These are phyloP conservation scores for Micractinium conductrix DNA, from an alignment of 139 green algal genomes.

Conservation along the genomic window DNA sequence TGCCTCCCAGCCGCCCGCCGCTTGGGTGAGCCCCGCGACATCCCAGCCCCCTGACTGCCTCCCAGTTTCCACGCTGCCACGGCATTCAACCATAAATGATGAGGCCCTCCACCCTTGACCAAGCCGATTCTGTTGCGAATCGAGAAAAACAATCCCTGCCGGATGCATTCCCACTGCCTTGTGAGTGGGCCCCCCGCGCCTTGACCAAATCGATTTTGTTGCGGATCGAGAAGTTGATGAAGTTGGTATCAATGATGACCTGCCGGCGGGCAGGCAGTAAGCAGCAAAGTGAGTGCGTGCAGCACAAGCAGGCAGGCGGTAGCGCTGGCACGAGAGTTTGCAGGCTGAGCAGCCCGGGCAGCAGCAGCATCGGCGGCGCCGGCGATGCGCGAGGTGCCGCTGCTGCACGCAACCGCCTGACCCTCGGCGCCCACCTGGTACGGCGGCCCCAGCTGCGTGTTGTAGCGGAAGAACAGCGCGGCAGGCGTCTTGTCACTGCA, in stretches of 20 bases:
- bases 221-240: constrained; percentile 99
- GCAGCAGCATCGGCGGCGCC: too few species aligned
- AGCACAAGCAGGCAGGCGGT: background rate
- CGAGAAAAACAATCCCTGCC: too few species aligned
- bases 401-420: background rate
- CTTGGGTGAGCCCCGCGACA: too few species aligned
- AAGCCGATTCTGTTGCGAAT: too few species aligned
- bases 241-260: constrained; percentile 99
- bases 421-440: constrained; percentile 75
- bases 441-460: constrained; percentile 96
- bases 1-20: too few species aligned
- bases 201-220: constrained; percentile 88
- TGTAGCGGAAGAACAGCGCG: constrained; percentile 98
- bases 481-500: constrained; percentile 86
- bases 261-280: background rate
- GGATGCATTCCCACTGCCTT: too few species aligned
- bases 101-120: too few species aligned
- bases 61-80: too few species aligned
- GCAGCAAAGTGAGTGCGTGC: background rate
- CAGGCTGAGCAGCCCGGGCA: background rate
- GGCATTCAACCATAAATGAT: too few species aligned
- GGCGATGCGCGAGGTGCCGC: too few species aligned
- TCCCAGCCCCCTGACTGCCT: too few species aligned
- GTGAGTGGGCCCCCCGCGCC: too few species aligned
- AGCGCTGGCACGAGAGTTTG: background rate